Base-by-base conservation (phyloP, 73 alveolate genomes). In the Paramecium biaurelia region DNA sequence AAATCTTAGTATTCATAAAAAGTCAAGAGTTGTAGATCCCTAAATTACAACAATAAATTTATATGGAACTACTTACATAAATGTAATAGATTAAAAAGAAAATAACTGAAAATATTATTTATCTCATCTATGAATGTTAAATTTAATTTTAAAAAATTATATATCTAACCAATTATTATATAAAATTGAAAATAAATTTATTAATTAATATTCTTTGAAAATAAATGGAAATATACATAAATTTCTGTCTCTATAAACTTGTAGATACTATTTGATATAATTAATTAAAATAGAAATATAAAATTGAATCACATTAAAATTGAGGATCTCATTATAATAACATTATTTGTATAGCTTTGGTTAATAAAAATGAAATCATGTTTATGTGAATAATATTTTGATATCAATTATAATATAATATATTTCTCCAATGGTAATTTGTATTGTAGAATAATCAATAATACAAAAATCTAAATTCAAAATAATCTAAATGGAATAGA, bases 61-160 rank as follows among this genome's bases (percentile, higher is more conserved):
- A 34, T 74, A 37, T 74, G 87, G 87, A 63, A 63, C 84, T 30
- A 63, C 84, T 26, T 63, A 63, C 45, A 63, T 63, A 26, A 63
- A 63, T 63, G 84, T 63, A 63, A 63, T 63, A 63, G 84, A 63
- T 63, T 32, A 63, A 63, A 63, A 63, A 63, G 84, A 63, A 63
- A 63, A 63, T 63, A 63, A 63, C 84, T 63, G 84, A 63, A 30
- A 11, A 63, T 63, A 14, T 63, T 30, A 30, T 63, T 26, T 63
- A 32, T 63, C 45, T 63, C 84, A 30, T 32, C 84, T 63, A 63
- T 53, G 30, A 53, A 53, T 53, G 68, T 53, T n/a, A 18, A 53
- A 53, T n/a, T 53, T 53, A n/a, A 53, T 53, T 42, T 53, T 53
- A n/a, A 53, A 7, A 37, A 47, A 15, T 15, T 47, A 47, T 47